A percentile compares a stretch with the other conserved stretches of the same genome.
phyloP scores from a whole-genome alignment of 495 filamentous ascomycete species.

The Penicillium lividum region DNA sequence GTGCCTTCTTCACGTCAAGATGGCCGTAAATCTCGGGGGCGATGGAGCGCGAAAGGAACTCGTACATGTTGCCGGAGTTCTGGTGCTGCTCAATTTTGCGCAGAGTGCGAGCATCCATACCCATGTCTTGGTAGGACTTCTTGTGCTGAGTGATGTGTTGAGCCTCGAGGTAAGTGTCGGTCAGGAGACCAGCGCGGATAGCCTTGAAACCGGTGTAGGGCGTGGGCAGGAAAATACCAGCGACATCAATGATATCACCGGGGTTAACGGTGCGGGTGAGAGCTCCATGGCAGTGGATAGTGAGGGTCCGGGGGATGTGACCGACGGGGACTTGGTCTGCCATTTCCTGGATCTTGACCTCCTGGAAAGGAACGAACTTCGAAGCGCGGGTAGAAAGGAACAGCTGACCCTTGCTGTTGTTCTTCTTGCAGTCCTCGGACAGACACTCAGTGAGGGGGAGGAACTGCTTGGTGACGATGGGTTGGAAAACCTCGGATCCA shows the following conservation, averaged over 20 bases:
- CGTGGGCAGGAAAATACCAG: constrained; percentile 93
- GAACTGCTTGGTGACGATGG: constrained; percentile 87
- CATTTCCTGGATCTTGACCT: constrained; percentile 98
- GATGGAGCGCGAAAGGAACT: constrained; percentile 91
- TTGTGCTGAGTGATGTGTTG: constrained; percentile 95
- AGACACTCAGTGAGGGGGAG: constrained; percentile 81
- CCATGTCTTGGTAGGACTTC: constrained; percentile 89
- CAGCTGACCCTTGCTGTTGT: constrained; percentile 90
- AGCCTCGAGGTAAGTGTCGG: constrained; percentile 95
- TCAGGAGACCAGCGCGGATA: constrained; percentile 89
- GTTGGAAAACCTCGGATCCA: constrained; percentile 96
- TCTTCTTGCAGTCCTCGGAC: constrained; percentile 82
- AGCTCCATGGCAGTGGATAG: constrained; percentile 84
- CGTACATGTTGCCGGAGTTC: constrained; percentile 86
- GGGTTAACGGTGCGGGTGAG: constrained; percentile 85
- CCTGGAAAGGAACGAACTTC: constrained; percentile 96
- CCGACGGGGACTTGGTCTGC: constrained; percentile 97
- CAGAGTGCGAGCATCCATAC: constrained; percentile 72
- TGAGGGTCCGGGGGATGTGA: constrained; percentile 89
- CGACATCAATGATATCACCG: constrained; percentile 90
- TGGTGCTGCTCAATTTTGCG: constrained; percentile 79
- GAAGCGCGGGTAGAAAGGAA: constrained; percentile 92
- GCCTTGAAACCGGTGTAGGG: constrained; percentile 98
- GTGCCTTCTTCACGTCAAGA: constrained; percentile 95
- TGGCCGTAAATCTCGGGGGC: constrained; percentile 97